Conservation (phyloP, 2,329 filamentous ascomycete species). For the Cytospora schulzeri region DNA sequence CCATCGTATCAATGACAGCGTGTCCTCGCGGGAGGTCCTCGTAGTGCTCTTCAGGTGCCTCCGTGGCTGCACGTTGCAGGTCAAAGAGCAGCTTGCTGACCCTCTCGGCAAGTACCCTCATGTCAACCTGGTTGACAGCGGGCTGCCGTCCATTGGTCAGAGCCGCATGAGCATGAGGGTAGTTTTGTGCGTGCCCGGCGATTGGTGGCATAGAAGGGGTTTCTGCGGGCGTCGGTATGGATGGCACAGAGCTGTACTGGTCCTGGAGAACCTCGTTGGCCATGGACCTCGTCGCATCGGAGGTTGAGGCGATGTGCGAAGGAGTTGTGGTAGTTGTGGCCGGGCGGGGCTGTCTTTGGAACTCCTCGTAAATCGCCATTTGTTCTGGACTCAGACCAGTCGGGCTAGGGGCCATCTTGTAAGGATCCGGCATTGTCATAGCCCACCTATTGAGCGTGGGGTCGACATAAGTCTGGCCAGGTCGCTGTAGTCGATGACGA, state of each 20-base stretch:
- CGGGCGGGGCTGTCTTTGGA: slow-evolving; percentile 79
- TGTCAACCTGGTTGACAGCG: slow-evolving; percentile 52
- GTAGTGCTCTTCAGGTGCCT: slow-evolving; percentile 62
- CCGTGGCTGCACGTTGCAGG: slow-evolving; percentile 55
- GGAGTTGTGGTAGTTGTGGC: slow-evolving; percentile 56
- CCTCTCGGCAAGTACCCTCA: slow-evolving; percentile 54
- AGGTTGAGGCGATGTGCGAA: slow-evolving; percentile 58
- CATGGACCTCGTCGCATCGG: slow-evolving; percentile 62
- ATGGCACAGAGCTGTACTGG: slow-evolving; percentile 59
- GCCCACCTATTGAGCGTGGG: slow-evolving; percentile 85
- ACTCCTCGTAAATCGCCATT: slow-evolving; percentile 95
- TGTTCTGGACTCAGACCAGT: slow-evolving; percentile 85
- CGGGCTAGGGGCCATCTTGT: slow-evolving; percentile 73
- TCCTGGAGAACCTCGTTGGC: slow-evolving; percentile 67
- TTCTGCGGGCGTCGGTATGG: slow-evolving; percentile 61
- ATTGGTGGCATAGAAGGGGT: slow-evolving; percentile 58
- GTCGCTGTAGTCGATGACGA: slow-evolving; percentile 71
- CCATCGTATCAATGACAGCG: slow-evolving; percentile 62
- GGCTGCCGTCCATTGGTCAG: slow-evolving; percentile 55
- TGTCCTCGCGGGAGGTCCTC: slow-evolving; percentile 60
- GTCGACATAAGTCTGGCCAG: slow-evolving; percentile 84
- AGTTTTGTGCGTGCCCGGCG: slow-evolving; percentile 56
- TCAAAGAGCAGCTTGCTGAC: slow-evolving; percentile 61
- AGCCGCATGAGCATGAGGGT: slow-evolving; percentile 53
- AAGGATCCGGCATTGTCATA: slow-evolving; percentile 90